A percentile compares a stretch with the other conserved stretches of the same genome.
Conservation (phyloP, 2,329 filamentous ascomycete species). For the Paramyrothecium roridum region DNA sequence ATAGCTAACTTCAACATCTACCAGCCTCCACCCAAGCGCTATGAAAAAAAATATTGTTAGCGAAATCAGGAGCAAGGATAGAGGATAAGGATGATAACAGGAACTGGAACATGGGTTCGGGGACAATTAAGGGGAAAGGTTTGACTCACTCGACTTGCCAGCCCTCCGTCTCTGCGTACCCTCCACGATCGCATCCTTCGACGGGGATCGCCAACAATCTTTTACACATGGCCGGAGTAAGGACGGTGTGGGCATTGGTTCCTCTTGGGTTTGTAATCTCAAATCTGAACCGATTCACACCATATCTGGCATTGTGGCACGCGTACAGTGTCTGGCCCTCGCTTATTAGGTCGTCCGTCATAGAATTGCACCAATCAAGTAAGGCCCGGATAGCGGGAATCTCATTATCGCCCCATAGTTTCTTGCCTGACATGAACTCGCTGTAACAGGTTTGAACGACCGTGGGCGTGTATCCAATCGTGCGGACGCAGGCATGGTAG, state of each 20-base stretch:
- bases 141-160: neutral
- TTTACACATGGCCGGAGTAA: neutral
- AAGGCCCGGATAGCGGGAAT: neutral
- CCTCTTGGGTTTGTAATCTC: neutral
- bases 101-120: neutral
- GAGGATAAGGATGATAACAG: neutral
- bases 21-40: too few relatives aligned
- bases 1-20: too few relatives aligned
- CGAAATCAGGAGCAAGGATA: too few relatives aligned
- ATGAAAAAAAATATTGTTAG: too few relatives aligned
- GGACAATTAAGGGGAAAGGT: too few relatives aligned
- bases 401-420: neutral
- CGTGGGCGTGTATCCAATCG: slow-evolving; percentile 4
- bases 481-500: slow-evolving; percentile 8
- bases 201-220: neutral
- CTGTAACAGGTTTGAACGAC: neutral
- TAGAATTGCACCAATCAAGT: neutral
- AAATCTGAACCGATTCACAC: neutral
- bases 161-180: neutral
- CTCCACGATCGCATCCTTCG: neutral
- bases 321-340: neutral
- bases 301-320: neutral
- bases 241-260: too few relatives aligned
- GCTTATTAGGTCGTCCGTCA: neutral
- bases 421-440: neutral